Conservation (phyloP, 176 grass and related monocot species). For the Alloteropsis semialata region DNA sequence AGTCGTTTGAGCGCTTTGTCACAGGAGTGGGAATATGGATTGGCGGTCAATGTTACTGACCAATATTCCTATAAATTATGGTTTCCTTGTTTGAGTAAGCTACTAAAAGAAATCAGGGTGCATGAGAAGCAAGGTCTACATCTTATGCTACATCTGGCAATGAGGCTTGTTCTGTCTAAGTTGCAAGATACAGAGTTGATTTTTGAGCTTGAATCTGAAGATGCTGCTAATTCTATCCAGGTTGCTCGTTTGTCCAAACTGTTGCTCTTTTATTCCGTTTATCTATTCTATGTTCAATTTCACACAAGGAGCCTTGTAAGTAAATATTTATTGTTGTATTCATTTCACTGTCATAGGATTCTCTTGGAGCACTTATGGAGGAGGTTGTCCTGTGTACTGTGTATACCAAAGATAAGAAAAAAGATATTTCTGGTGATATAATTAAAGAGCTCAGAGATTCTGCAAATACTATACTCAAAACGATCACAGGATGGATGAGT, state of each 20-base stretch:
- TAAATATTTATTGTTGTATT: conserved; percentile 10
- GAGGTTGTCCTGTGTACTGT: conserved; percentile 67
- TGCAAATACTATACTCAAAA: conserved; percentile 55
- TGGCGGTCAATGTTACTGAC: conserved; percentile 54
- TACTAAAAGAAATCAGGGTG: conserved; percentile 59
- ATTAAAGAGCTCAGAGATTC: conserved; percentile 50
- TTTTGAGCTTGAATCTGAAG: conserved; percentile 70
- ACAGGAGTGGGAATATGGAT: conserved; percentile 75
- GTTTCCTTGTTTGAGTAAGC: conserved; percentile 85
- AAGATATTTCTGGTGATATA: conserved; percentile 32
- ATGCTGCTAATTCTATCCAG: conserved; percentile 66
- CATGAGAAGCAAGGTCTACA: conserved; percentile 44
- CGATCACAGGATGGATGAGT: conserved; percentile 68
- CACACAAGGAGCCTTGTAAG: neutral
- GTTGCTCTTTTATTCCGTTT: neutral
- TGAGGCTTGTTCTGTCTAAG: conserved; percentile 65
- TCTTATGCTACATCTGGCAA: conserved; percentile 52
- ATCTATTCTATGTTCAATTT: neutral
- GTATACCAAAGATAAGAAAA: conserved; percentile 51
- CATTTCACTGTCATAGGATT: conserved; percentile 47
- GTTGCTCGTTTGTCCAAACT: conserved; percentile 35
- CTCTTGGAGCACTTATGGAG: conserved; percentile 77
- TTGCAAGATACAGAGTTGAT: conserved; percentile 75
- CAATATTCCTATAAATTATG: conserved; percentile 84
- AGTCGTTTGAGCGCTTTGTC: conserved; percentile 26